These are phyloP conservation scores for Pouteria glomerata DNA, from an alignment of 148 eudicot genomes.

Conservation along the genomic window DNA sequence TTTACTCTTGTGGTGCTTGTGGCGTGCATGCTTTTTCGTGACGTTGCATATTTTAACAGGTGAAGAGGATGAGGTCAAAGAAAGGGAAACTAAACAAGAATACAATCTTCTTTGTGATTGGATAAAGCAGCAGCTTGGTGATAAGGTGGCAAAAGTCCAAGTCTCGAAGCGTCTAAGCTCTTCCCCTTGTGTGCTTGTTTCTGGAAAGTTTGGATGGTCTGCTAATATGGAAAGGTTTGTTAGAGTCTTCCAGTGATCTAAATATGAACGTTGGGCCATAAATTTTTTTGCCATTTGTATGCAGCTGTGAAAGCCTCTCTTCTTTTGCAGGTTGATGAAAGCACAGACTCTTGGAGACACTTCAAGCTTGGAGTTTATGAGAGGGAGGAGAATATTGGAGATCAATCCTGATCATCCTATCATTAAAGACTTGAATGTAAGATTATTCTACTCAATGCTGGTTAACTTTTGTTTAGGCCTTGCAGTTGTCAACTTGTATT, in stretches of 20 bases:
- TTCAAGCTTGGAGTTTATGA: conserved; percentile 93
- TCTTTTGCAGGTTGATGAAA: conserved; percentile 68
- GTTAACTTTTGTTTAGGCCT: neutral
- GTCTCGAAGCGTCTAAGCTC: conserved; percentile 89
- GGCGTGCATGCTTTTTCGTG: conserved; percentile 4
- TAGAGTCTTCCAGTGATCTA: neutral
- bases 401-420: conserved; percentile 96
- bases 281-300: neutral
- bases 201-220: conserved; percentile 99
- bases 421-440: conserved; percentile 81
- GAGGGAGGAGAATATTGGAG: conserved; percentile 93
- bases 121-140: conserved; percentile 99
- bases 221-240: conserved; percentile 95
- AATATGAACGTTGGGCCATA: neutral
- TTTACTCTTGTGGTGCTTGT: neutral
- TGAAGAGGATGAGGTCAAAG: conserved; percentile 89
- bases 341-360: conserved; percentile 98
- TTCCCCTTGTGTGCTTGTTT: conserved; percentile 96
- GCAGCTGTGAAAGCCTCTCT: neutral
- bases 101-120: conserved; percentile 89
- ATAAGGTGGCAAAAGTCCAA: conserved; percentile 94
- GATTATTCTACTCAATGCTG: conserved; percentile 9
- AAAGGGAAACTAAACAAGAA: conserved; percentile 87
- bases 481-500: neutral
- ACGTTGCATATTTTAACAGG: conserved; percentile 28